Evolutionary conservation across 495 filamentous ascomycete genomes (phyloP), one percentile per base, ranked within the genome.

Genomic region (Trypethelium eluteriae): DNA sequence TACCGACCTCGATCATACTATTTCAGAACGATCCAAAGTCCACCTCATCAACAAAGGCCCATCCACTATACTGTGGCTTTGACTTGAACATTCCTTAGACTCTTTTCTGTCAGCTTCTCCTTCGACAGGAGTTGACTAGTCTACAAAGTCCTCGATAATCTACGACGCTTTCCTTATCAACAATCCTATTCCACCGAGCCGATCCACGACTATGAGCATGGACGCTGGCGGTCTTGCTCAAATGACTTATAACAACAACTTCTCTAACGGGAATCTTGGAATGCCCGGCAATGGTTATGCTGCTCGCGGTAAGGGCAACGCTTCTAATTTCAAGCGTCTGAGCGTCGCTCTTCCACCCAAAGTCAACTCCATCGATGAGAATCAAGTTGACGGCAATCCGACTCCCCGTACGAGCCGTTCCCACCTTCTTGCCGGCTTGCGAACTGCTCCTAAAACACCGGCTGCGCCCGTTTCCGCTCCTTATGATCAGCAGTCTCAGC

Each of bases 211-310:
- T 66, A 81, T 87, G 89, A 92, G 89, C 84, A 94, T 96, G 86
- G 89, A 96, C 92, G 86, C 93, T 85, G 94, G 93, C 85, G 92
- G 92, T 92, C 91, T 96, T 83, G 89, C 93, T 92, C 94, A 96
- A 83, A 98, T 98, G 95, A 89, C 91, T 78, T 95, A 93, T 84
- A 88, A 89, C 80, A 73, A 71, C 70, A 64, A 64, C 65, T 80
- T 81, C 71, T 81, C 85, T 79, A 86, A 85, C 75, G 74, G 73
- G 68, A 82, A 81, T 70, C 79, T 94, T 73, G 89, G 87, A 67
- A 85, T 89, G 76, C 87, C 91, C 18, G 79, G 83, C 69, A 88
- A 89, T 69, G 89, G 89, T 68, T 89, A 96, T 74, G 91, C 90
- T 63, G 92, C 92, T 63, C 88, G 92, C 62, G 86, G 89, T 66